Base-by-base conservation (phyloP, 495 filamentous ascomycete genomes). In the Penicillium tannophilum region DNA sequence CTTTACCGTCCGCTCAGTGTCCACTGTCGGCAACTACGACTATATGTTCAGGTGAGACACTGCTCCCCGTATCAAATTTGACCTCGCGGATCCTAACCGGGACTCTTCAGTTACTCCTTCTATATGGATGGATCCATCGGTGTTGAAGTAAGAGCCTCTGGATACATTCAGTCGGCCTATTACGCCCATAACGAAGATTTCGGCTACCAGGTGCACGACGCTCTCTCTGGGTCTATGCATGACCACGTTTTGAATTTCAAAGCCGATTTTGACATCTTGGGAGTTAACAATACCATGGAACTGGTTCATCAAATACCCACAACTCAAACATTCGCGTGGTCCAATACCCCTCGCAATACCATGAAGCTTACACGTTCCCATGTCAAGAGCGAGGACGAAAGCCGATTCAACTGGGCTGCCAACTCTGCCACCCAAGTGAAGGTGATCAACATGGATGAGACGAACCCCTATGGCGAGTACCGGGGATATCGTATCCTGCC, bases 121-220 rank as follows among this genome's bases (percentile, higher is more conserved):
- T 30, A 50, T 12, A 24, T 50, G 23, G 46, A 50, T 50, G 46
- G 46, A 31, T 50, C 46, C 8, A 50, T 50, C 26, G 46, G 26
- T 7, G 26, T 50, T 7, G 26, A 50, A 50, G 46, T 50, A 9
- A 10, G 46, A 7, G 46, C 46, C 16, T 26, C 23, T 31, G 46
- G 46, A 10, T 50, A 50, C 12, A 50, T 50, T 30, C 46, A 50
- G 24, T 24, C 23, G 7, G 46, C 46, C 16, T 50, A 50, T 31
- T 50, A 26, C 14, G 26, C 26, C 23, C 46, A 24, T n/a, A 31
- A 50, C 1, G 20, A 50, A n/a, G 46, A 50, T 9, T 50, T 26
- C 16, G 46, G 46, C 3, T 50, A 26, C 46, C 23, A 31, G 3
- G 16, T 50, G 2, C 46, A 50, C 23, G 46, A 50, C 1, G 46